Percentiles rank a stretch among this genome's conserved stretches.
These are phyloP conservation scores for Theileria annulata DNA, from an alignment of 169 alveolate species.

Conservation along the genomic window DNA sequence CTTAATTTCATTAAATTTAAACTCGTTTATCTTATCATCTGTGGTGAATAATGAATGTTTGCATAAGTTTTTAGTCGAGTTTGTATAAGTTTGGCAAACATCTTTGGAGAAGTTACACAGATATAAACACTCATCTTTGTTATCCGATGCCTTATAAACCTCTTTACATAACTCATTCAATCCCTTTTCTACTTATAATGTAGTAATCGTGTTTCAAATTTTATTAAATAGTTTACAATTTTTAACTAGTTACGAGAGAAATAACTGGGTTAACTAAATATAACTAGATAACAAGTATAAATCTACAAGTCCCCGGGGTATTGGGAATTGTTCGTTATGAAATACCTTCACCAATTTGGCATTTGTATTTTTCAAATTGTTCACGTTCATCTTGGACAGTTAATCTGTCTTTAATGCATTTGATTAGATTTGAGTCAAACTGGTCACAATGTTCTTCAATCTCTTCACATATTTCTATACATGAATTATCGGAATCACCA, in stretches of 20 bases:
- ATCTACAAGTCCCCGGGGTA: too few relatives aligned
- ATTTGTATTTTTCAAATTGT: constrained; percentile 17
- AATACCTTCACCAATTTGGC: constrained; percentile 33
- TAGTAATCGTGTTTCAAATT: too few relatives aligned
- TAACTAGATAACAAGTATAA: background rate
- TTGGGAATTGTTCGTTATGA: too few relatives aligned
- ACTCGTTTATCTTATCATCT: background rate
- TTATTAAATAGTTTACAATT: too few relatives aligned
- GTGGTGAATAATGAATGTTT: background rate
- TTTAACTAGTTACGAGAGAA: too few relatives aligned
- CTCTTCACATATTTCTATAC: constrained; percentile 1
- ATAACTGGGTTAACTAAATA: too few relatives aligned
- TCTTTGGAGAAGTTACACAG: constrained; percentile 12
- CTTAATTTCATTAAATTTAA: background rate
- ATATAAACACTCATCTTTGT: constrained; percentile 1
- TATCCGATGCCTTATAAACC: background rate
- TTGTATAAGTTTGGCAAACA: background rate
- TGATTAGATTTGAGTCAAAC: constrained; percentile 14
- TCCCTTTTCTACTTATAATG: background rate
- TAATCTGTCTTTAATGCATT: constrained; percentile 27
- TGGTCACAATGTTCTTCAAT: constrained; percentile 12
- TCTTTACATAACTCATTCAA: background rate
- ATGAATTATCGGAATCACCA: background rate
- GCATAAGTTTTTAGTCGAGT: background rate
- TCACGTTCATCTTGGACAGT: background rate